Evolutionary conservation across 2,329 filamentous ascomycete species (phyloP), one percentile per base, ranked within the genome.

Genomic region (Leptographium galeiforme): DNA sequence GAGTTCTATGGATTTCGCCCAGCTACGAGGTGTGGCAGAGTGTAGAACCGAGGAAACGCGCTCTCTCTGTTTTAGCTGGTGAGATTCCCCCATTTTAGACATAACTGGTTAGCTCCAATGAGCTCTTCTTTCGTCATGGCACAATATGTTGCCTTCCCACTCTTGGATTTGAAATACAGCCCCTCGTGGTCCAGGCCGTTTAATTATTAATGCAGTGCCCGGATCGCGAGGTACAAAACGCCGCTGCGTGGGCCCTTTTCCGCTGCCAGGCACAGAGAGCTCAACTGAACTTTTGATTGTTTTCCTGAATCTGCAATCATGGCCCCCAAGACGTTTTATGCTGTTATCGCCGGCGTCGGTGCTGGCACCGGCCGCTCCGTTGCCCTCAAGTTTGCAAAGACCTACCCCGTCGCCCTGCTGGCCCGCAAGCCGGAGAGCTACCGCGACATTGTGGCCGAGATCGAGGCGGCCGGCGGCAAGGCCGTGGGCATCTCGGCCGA

Each of bases 371-470:
- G 63, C 51, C 63, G 63, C 32, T 61, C 63, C 48, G 62, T 58
- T 8, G 81, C 81, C 19, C 68, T 77, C 52, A 75, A 74, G 55
- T 85, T 85, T 63, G 74, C 79, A 41, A 68, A 80, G 57, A 62
- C 75, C 10, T 93, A 91, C 63, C 79, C 85, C 0, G 83, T 91
- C 1, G 83, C 87, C 2, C 72, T 91, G 1, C 76, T 91, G n/a
- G 81, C 87, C 13, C 82, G 87, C 50, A 80, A 72, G 16, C 74
- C 81, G 0, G 74, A 79, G 44, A 86, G 75, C 65, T 88, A 82
- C 67, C 72, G 79, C 53, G 68, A 73, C n/a, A 73, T 88, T 3
- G 82, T 86, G 8, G 64, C 75, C 3, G 84, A 88, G 60, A 89
- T 93, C 68, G 81, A 81, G 54, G 64, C 69, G 6, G 65, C 69